Base-by-base conservation (phyloP, 1,139 yeast species). In the Kurtzmaniella quercitrusa region DNA sequence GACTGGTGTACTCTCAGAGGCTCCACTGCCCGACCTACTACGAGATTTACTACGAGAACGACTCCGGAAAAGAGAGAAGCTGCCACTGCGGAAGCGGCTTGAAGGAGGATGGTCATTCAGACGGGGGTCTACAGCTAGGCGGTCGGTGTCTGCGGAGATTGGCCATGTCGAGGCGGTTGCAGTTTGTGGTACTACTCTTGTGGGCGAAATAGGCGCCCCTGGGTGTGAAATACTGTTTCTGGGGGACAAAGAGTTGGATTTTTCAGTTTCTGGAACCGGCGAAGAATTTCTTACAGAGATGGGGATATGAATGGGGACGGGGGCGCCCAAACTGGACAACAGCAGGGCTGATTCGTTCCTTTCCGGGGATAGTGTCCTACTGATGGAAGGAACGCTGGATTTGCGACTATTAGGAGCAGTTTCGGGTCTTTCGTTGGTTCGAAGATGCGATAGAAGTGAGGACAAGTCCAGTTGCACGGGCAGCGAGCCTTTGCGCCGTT, bases 401-500 rank as follows among this genome's bases (percentile, higher is more conserved):
- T 27, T 27, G 10, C 36, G 36, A 7, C 36, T 16, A 14, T 9
- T 14, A 3, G 36, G 36, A 31, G 36, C 18, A 14, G 36, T 31
- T 6, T 14, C 18, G 3, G 36, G 18, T 5, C 36, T n/a, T 11
- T 61, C 66, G 45, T 58, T 59, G 4, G 60, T 49, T 14, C 68
- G 52, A 31, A 63, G 51, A 42, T 54, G 56, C 39, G 47, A 55
- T 34, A 59, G 55, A 33, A 60, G 48, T 12, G 48, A 47, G 1
- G 65, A 58, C 37, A 62, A 48, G 38, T 53, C 53, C 1, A 66
- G 62, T 48, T 54, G 60, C 6, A 63, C 52, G 1, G 68, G 66
- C 6, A 60, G 56, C 18, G 56, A 50, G 40, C 39, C 39, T 8
- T 37, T 21, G 11, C 41, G 27, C 16, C 27, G 17, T 11, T 16